Evolutionary conservation across 164 flowering plant species (phyloP).

Genomic region (Protea cynaroides): DNA sequence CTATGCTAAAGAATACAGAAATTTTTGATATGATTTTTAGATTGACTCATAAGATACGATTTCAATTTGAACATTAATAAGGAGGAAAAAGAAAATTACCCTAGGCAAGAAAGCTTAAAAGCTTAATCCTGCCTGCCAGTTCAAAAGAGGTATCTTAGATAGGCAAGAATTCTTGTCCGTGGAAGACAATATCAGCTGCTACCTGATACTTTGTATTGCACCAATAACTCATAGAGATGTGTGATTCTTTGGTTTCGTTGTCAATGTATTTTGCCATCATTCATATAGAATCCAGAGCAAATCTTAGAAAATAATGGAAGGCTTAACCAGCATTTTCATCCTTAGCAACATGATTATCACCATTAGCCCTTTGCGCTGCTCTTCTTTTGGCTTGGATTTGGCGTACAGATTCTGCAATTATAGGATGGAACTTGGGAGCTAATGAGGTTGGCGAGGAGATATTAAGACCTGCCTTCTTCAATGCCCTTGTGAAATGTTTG

Average conservation of each 20-base stretch:
- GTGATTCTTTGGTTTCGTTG: neutral
- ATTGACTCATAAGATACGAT: too few species aligned
- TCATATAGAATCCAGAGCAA: neutral
- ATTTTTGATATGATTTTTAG: too few species aligned
- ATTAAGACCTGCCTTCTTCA: constrained; percentile 55
- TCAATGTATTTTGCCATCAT: neutral
- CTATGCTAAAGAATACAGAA: too few species aligned
- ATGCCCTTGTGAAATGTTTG: constrained; percentile 27
- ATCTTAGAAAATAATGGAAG: neutral
- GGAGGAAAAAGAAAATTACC: too few species aligned
- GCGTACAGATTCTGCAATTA: constrained; percentile 16
- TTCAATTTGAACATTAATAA: too few species aligned
- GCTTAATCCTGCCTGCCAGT: too few species aligned
- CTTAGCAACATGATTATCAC: neutral
- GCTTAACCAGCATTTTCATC: neutral
- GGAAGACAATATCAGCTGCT: neutral
- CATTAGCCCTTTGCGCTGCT: neutral
- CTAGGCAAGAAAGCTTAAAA: too few species aligned
- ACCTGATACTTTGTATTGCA: neutral
- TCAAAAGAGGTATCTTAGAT: too few species aligned
- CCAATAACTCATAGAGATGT: neutral
- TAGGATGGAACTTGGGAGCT: constrained; percentile 50
- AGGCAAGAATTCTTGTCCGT: neutral
- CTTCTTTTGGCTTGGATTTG: neutral
- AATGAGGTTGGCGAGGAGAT: constrained; percentile 34